Evolutionary conservation across 1,139 yeast genomes (phyloP).

Genomic region (Yamadazyma atmosphaerica): DNA sequence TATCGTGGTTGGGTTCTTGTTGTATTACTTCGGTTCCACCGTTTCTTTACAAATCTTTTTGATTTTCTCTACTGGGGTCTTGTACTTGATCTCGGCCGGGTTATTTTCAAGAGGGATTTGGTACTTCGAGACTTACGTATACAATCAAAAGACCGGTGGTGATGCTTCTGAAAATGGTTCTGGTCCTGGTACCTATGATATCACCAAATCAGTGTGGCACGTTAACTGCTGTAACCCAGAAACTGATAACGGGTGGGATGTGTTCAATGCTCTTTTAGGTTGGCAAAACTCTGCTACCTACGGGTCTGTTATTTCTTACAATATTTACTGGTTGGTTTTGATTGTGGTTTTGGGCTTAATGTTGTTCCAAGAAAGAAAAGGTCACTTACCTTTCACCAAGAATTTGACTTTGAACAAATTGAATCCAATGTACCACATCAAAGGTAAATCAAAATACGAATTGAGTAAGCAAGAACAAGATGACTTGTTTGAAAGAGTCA

Average conservation of each 20-base stretch:
- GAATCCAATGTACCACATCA: conserved; percentile 73
- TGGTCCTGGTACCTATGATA: conserved; percentile 90
- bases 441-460: conserved; percentile 64
- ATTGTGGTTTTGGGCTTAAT: conserved; percentile 56
- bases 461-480: conserved; percentile 53
- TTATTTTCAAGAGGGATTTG: conserved; percentile 87
- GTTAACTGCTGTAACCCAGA: conserved; percentile 94
- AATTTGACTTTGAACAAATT: conserved; percentile 52
- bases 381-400: conserved; percentile 44
- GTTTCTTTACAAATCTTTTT: conserved; percentile 79
- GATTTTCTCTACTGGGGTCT: conserved; percentile 74
- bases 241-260: conserved; percentile 88
- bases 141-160: conserved; percentile 70
- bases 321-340: conserved; percentile 74
- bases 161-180: conserved; percentile 88
- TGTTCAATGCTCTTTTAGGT: conserved; percentile 58
- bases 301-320: conserved; percentile 82
- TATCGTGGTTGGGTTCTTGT: conserved; percentile 56
- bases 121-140: conserved; percentile 72
- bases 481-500: conserved; percentile 50
- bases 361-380: conserved; percentile 68
- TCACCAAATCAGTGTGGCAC: conserved; percentile 79
- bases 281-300: conserved; percentile 64
- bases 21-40: conserved; percentile 76
- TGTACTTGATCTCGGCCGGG: conserved; percentile 86